phyloP scores from a whole-genome alignment of 2,329 filamentous ascomycete species.

The Ilyonectria destructans region DNA sequence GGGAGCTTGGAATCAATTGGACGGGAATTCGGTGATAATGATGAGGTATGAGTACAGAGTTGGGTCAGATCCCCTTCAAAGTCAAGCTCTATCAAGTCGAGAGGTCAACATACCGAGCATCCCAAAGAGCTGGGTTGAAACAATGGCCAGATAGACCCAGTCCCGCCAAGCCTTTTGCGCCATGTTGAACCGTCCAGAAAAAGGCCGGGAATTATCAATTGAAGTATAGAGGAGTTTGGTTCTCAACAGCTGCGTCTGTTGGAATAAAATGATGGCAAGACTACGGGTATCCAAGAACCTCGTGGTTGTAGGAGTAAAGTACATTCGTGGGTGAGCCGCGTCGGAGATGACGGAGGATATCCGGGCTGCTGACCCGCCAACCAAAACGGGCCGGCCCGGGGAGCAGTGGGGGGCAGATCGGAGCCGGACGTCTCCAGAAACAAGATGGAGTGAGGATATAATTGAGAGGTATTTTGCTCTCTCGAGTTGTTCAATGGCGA shows the following conservation, averaged over 20 bases:
- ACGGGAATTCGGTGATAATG: not conserved
- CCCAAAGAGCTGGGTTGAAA: constrained; percentile 54
- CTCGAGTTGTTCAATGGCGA: not conserved
- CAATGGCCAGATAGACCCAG: constrained; percentile 55
- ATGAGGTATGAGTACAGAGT: not conserved
- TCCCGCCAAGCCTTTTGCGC: constrained; percentile 52
- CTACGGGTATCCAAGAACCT: not conserved
- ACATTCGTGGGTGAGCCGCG: not conserved
- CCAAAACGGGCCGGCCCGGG: constrained; percentile 23
- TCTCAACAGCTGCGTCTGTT: no score
- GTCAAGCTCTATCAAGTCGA: not conserved
- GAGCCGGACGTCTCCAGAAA: not conserved
- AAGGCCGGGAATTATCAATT: not conserved
- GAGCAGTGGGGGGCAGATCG: not conserved
- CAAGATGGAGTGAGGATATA: not conserved
- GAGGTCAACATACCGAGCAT: constrained; percentile 54
- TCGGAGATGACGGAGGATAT: constrained; percentile 29
- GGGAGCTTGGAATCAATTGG: not conserved
- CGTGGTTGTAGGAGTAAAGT: not conserved
- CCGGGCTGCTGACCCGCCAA: constrained; percentile 33
- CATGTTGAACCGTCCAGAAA: constrained; percentile 33
- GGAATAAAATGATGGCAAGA: not conserved
- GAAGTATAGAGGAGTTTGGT: not conserved
- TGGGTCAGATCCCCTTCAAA: not conserved
- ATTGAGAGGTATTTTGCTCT: not conserved